phyloP scores from a whole-genome alignment of 2,329 filamentous ascomycete genomes.

The Pseudopyricularia javanii region DNA sequence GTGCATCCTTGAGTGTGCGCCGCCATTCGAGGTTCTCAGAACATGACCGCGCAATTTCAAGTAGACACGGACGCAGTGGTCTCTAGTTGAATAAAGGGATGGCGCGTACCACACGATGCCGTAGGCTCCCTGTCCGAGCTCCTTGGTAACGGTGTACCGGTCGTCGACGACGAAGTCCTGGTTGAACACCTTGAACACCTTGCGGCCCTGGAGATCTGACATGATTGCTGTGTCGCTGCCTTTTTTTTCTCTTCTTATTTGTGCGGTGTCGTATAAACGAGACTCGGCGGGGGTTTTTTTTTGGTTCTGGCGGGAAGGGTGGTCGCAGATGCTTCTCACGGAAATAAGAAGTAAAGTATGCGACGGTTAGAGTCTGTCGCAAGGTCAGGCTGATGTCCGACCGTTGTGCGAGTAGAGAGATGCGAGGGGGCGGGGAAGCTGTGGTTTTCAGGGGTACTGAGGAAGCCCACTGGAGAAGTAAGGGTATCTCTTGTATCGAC shows the following conservation, averaged over 20 bases:
- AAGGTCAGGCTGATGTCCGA: not conserved
- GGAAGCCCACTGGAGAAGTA: not conserved
- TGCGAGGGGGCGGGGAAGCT: not conserved
- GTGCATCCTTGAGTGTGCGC: not conserved
- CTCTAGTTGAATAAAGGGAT: slow-evolving; percentile 6
- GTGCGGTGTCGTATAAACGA: not conserved
- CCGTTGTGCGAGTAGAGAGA: not conserved
- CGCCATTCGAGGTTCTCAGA: not conserved
- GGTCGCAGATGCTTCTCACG: not conserved
- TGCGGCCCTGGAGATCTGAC: slow-evolving; percentile 41
- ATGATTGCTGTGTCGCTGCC: slow-evolving; percentile 9
- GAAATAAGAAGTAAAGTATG: not conserved
- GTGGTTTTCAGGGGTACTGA: not conserved
- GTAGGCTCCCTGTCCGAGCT: slow-evolving; percentile 94
- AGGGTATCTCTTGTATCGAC: not conserved
- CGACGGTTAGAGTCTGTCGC: not conserved
- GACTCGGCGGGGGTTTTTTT: not conserved
- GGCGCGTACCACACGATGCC: slow-evolving; percentile 83
- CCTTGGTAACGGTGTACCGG: slow-evolving; percentile 96
- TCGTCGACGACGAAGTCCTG: slow-evolving; percentile 98
- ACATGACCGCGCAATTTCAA: not conserved
- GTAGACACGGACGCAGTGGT: not conserved
- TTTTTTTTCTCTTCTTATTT: not conserved
- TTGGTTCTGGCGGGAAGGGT: not conserved
- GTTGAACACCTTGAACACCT: slow-evolving; percentile 99